phyloP scores from a whole-genome alignment of 306 rosid genomes.

The Biancaea sappan region DNA sequence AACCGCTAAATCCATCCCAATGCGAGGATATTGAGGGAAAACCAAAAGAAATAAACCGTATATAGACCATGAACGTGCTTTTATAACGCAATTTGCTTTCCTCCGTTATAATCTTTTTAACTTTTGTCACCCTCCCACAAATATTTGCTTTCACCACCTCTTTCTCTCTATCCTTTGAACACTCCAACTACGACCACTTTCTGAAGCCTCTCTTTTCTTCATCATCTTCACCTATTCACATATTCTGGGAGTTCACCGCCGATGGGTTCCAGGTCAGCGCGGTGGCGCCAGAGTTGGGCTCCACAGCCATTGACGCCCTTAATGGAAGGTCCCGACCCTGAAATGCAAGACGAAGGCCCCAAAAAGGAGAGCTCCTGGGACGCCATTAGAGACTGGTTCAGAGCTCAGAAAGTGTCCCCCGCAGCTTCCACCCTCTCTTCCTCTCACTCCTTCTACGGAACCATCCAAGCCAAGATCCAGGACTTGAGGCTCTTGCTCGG shows the following conservation, averaged over 20 bases:
- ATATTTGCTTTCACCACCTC: background rate
- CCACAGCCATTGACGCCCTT: slow-evolving; percentile 90
- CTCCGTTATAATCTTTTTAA: background rate
- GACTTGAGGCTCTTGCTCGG: slow-evolving; percentile 89
- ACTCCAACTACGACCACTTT: slow-evolving; percentile 26
- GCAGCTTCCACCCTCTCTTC: slow-evolving; percentile 19
- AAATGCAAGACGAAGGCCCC: slow-evolving; percentile 78
- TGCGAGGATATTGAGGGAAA: too few relatives aligned
- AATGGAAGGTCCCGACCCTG: slow-evolving; percentile 94
- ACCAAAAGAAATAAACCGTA: too few relatives aligned
- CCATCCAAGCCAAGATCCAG: slow-evolving; percentile 66
- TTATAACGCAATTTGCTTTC: background rate
- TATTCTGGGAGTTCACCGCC: background rate
- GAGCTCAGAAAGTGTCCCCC: slow-evolving; percentile 59
- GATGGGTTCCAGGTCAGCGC: slow-evolving; percentile 7
- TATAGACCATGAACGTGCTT: too few relatives aligned
- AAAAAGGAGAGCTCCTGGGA: slow-evolving; percentile 95
- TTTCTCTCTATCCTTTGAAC: slow-evolving; percentile 1
- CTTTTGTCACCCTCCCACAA: background rate
- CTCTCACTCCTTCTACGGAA: slow-evolving; percentile 44
- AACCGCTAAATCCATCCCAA: too few relatives aligned
- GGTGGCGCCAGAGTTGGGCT: slow-evolving; percentile 57
- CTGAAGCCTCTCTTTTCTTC: slow-evolving; percentile 21
- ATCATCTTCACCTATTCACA: background rate
- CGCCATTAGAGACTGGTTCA: slow-evolving; percentile 85